phyloP scores from a whole-genome alignment of 2,329 filamentous ascomycete species.

The Neofusicoccum sp. region DNA sequence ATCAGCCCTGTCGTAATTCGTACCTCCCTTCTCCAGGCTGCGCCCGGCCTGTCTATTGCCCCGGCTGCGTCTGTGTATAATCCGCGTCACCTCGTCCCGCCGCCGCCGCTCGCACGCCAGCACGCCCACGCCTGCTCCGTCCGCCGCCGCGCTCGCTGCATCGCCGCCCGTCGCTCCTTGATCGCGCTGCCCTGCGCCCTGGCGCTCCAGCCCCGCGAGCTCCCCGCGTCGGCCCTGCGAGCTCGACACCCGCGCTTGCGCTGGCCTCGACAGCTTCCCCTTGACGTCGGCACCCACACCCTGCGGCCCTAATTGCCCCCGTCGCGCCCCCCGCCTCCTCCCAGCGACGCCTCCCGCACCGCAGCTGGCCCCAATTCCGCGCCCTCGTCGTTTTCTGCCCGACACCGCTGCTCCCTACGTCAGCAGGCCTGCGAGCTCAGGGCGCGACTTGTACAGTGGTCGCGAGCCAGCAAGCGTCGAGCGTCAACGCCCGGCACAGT shows the following conservation, averaged over 20 bases:
- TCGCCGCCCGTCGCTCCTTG: conserved; percentile 14
- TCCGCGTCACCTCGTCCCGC: conserved; percentile 6
- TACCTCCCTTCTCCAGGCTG: conserved; percentile 16
- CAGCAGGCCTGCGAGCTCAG: conserved; percentile 31
- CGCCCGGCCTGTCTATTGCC: conserved; percentile 13
- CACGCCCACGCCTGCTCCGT: background rate
- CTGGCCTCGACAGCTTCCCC: conserved; percentile 5
- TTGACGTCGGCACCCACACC: conserved; percentile 11
- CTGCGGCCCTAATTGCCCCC: conserved; percentile 10
- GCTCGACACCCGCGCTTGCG: background rate
- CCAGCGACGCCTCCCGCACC: background rate
- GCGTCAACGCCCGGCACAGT: conserved; percentile 1
- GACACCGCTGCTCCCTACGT: conserved; percentile 21
- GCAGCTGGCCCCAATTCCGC: background rate
- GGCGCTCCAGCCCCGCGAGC: background rate
- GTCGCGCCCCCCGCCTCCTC: background rate
- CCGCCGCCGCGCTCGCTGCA: background rate
- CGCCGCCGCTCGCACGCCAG: background rate
- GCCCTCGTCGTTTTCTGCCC: background rate
- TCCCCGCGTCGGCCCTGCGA: background rate
- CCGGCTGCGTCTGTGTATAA: conserved; percentile 14
- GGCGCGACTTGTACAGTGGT: conserved; percentile 24
- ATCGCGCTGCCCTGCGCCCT: conserved; percentile 2
- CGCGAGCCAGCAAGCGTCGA: conserved; percentile 13
- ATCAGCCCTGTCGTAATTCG: conserved; percentile 17